Evolutionary conservation across 305 asterid genomes (phyloP), one percentile per base, ranked within the genome.

Genomic region (Fraxinus nigra): DNA sequence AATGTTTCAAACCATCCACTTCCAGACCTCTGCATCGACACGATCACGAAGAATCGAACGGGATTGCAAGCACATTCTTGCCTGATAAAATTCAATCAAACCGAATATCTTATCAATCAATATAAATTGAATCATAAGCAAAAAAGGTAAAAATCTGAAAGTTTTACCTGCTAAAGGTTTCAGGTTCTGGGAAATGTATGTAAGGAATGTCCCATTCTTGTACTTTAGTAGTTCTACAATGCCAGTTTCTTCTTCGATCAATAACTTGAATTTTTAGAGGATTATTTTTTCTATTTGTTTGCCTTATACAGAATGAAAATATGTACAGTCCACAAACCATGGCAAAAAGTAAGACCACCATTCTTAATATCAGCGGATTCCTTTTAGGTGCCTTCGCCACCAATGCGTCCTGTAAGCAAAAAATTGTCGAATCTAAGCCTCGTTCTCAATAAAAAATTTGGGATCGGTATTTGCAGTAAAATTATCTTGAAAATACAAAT

Each of bases 1-100:
- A 95, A 82, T 10, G 98, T 95, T 84, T 95, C 98, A 35, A 94
- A 92, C 97, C 98, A 94, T 80, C 97, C 97, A 78, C 97, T 93
- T 37, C 97, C 97, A 0, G 97, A 94, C 81, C 97, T 90, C 87
- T 94, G 98, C 96, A 90, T 92, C 18, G 96, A 90, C n/a, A 89
- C 89, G 32, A 92, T 91, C 1, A 87, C 93, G 35, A 93, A 95
- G 80, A 78, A 86, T 11, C 93, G 79, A 18, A 95, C 97, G 0
- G 97, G 95, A 76, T 89, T 95, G 90, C 98, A 95, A 3, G 70
- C 90, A 70, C 98, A 95, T 88, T 95, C 96, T 87, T 90, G 85
- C 88, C 98, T 94, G 32, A 38, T 6, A 65, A 35, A 65, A 84
- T 70, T 22, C 72, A 67, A 10, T 48, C n/a, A 18, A 70, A 79